Evolutionary conservation across 176 grass and related monocot genomes (phyloP).

Genomic region (Triticum monococcum): DNA sequence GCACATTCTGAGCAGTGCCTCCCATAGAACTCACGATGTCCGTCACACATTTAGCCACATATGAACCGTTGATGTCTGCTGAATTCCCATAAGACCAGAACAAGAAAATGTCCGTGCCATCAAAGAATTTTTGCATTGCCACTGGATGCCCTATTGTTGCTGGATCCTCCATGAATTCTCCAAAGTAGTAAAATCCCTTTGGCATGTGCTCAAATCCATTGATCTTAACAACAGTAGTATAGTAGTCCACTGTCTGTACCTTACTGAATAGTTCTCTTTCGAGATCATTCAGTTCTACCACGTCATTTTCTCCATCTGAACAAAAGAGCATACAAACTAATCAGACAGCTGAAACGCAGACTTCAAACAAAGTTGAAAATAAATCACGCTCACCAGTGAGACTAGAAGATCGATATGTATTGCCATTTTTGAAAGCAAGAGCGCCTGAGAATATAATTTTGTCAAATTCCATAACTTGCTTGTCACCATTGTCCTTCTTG

Average conservation of each 20-base stretch:
- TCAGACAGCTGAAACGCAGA: conserved; percentile 20
- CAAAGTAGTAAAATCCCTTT: conserved; percentile 76
- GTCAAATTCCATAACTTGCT: conserved; percentile 54
- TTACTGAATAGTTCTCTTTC: conserved; percentile 71
- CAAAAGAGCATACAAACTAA: conserved; percentile 13
- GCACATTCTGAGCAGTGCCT: conserved; percentile 53
- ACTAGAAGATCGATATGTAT: conserved; percentile 59
- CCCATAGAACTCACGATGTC: conserved; percentile 54
- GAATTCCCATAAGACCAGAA: conserved; percentile 87
- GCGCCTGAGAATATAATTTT: conserved; percentile 72
- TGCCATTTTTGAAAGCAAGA: conserved; percentile 59
- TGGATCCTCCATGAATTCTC: conserved; percentile 73
- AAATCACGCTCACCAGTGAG: conserved; percentile 47
- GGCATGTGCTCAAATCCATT: conserved; percentile 67
- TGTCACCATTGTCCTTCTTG: conserved; percentile 36
- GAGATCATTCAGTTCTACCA: conserved; percentile 64
- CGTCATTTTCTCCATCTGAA: conserved; percentile 59
- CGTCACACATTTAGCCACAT: conserved; percentile 55
- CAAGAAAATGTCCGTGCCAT: conserved; percentile 62
- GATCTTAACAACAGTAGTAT: conserved; percentile 64
- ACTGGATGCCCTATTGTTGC: conserved; percentile 60
- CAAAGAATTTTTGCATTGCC: conserved; percentile 79
- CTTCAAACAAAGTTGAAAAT: conserved; percentile 20
- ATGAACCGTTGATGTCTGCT: conserved; percentile 46
- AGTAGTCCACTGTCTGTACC: conserved; percentile 65